These are phyloP conservation scores for Asterochloris erici DNA, from an alignment of 139 green algal genomes.

Conservation along the genomic window DNA sequence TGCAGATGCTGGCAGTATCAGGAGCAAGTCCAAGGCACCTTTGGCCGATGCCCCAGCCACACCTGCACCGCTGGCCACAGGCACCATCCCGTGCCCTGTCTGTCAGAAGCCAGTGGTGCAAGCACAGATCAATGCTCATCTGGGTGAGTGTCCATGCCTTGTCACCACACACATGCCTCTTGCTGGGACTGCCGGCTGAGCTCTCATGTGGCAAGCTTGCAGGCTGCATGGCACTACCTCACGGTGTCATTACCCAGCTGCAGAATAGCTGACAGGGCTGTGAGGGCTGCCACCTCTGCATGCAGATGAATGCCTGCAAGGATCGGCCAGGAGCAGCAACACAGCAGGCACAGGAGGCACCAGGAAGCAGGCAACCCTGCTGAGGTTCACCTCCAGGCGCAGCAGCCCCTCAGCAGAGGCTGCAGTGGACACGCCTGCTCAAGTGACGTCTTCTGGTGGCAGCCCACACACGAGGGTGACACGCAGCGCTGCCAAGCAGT, in stretches of 20 bases:
- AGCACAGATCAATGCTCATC: slow-evolving; percentile 3
- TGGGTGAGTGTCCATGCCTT: neutral
- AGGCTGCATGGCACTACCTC: no score
- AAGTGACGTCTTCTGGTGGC: no score
- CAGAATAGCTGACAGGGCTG: neutral
- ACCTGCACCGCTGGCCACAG: neutral
- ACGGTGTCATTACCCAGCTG: no score
- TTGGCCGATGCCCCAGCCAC: neutral
- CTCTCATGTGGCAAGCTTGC: no score
- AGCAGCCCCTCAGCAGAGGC: neutral
- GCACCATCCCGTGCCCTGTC: neutral
- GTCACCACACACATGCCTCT: no score
- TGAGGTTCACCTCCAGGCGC: neutral
- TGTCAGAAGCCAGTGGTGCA: neutral
- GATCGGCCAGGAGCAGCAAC: neutral
- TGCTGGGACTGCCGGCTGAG: no score
- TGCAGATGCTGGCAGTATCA: neutral
- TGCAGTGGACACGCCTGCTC: no score
- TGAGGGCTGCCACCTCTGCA: neutral
- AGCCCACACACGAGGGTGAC: no score
- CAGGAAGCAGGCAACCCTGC: slow-evolving; percentile 12
- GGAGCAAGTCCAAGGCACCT: neutral
- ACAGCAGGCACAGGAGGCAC: neutral
- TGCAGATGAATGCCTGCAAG: neutral
- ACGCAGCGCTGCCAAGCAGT: no score